Percentiles rank a stretch among this genome's conserved stretches.
phyloP scores from a whole-genome alignment of 139 green algal species.

The Chlorokybus atmophyticus region DNA sequence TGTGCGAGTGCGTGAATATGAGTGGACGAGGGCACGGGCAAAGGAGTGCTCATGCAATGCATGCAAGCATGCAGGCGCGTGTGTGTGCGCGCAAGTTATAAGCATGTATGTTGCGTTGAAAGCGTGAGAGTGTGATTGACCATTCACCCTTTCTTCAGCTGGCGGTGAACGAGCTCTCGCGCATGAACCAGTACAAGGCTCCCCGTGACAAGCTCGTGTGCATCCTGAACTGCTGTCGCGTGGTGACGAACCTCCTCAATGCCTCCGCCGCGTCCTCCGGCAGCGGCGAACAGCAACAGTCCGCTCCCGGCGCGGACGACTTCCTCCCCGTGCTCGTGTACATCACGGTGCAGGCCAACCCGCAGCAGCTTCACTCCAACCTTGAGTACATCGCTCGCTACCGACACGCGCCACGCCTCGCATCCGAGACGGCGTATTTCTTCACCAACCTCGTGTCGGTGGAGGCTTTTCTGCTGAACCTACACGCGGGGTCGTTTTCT shows the following conservation, averaged over 20 bases:
- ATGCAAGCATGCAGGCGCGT: neutral
- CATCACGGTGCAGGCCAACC: slow-evolving; percentile 53
- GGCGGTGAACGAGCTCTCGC: slow-evolving; percentile 69
- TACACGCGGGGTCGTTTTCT: slow-evolving; percentile 16
- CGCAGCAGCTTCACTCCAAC: slow-evolving; percentile 50
- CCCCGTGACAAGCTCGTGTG: slow-evolving; percentile 93
- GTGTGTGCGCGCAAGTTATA: neutral
- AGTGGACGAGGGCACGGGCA: too few relatives aligned
- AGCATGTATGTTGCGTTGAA: too few relatives aligned
- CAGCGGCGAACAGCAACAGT: slow-evolving; percentile 22
- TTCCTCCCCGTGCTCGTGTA: slow-evolving; percentile 90
- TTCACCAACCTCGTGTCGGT: slow-evolving; percentile 44
- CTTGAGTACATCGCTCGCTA: slow-evolving; percentile 66
- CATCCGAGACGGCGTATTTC: slow-evolving; percentile 37
- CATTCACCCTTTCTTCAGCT: slow-evolving; percentile 15
- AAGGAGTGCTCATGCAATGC: too few relatives aligned
- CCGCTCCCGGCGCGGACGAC: slow-evolving; percentile 71
- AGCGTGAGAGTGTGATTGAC: too few relatives aligned
- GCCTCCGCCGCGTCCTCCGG: neutral
- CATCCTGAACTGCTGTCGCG: slow-evolving; percentile 74
- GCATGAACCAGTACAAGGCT: slow-evolving; percentile 73
- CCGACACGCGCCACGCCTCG: slow-evolving; percentile 27
- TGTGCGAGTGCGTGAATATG: neutral
- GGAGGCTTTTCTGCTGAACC: slow-evolving; percentile 24
- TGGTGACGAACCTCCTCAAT: slow-evolving; percentile 66